phyloP scores from a whole-genome alignment of 768 basidiomycete genomes.

The Gloeopeniophorella convolvens region DNA sequence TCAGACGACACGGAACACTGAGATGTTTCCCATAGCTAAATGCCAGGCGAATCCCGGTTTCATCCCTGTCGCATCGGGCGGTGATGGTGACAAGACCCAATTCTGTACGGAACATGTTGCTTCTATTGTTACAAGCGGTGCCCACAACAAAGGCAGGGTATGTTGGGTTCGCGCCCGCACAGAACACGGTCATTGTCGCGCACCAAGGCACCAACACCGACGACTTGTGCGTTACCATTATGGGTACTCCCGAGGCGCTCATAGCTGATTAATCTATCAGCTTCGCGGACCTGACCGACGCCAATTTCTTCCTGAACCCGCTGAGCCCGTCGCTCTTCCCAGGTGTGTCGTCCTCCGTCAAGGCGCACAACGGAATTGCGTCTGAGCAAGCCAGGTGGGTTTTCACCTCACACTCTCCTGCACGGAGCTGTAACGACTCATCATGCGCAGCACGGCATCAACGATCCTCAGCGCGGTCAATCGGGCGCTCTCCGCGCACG shows the following conservation, averaged over 20 bases:
- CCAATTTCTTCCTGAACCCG: slow-evolving; percentile 29
- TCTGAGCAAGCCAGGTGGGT: slow-evolving; percentile 39
- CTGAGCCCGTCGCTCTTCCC: slow-evolving; percentile 43
- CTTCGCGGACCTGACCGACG: slow-evolving; percentile 36
- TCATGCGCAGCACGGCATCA: slow-evolving; percentile 1
- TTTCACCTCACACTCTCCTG: no score
- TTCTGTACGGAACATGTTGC: slow-evolving; percentile 31
- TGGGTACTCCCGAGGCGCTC: not conserved
- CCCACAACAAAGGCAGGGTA: slow-evolving; percentile 34
- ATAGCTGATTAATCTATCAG: slow-evolving; percentile 21
- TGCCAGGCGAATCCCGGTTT: slow-evolving; percentile 45
- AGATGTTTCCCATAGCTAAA: slow-evolving; percentile 28
- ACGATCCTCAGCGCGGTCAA: not conserved
- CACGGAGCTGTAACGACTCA: no score
- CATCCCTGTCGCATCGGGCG: slow-evolving; percentile 41
- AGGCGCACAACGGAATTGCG: slow-evolving; percentile 44
- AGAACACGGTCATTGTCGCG: slow-evolving; percentile 31
- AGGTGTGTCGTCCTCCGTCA: slow-evolving; percentile 35
- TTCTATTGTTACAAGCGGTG: not conserved
- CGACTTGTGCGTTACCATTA: slow-evolving; percentile 24
- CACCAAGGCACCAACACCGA: slow-evolving; percentile 34
- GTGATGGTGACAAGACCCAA: slow-evolving; percentile 36
- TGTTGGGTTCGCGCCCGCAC: slow-evolving; percentile 43
- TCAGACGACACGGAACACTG: not conserved
- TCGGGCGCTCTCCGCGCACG: not conserved